A percentile compares a stretch with the other conserved stretches of the same genome.
These are phyloP conservation scores for Colletotrichum sp. DNA, from an alignment of 2,329 filamentous ascomycete genomes.

Conservation along the genomic window DNA sequence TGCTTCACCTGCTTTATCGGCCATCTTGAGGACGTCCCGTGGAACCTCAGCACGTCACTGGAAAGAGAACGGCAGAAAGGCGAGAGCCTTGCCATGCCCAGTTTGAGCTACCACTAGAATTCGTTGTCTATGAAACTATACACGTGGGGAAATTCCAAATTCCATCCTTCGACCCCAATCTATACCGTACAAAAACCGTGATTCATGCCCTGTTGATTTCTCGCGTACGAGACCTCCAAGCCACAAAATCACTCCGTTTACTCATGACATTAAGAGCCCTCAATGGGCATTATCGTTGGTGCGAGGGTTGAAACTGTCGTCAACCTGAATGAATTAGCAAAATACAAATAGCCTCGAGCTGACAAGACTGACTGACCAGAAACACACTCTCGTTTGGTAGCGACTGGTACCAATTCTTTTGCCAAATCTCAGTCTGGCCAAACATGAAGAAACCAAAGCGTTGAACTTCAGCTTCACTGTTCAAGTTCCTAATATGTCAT, in stretches of 20 bases:
- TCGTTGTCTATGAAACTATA: slow-evolving; percentile 4
- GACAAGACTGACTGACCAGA: not conserved
- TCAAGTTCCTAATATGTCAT: not conserved
- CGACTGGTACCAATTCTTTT: not conserved
- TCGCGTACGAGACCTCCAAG: slow-evolving; percentile 7
- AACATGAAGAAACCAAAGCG: not conserved
- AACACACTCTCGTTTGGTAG: not conserved
- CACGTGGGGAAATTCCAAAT: slow-evolving; percentile 1
- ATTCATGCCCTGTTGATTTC: not conserved
- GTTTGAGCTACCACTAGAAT: not conserved
- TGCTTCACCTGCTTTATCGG: not conserved
- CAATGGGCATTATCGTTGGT: not conserved
- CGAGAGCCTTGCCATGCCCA: not conserved
- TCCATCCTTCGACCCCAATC: not conserved
- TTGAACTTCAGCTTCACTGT: not conserved
- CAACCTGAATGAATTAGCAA: not conserved
- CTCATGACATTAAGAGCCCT: slow-evolving; percentile 2
- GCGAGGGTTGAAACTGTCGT: not conserved
- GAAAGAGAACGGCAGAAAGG: not conserved
- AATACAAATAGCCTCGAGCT: not conserved
- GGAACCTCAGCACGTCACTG: not conserved
- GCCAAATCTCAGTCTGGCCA: not conserved
- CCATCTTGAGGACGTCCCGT: not conserved
- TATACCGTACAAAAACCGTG: slow-evolving; percentile 17
- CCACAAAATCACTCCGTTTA: not conserved